Base-by-base conservation (phyloP, 306 rosid species). In the Ceratonia siliqua region DNA sequence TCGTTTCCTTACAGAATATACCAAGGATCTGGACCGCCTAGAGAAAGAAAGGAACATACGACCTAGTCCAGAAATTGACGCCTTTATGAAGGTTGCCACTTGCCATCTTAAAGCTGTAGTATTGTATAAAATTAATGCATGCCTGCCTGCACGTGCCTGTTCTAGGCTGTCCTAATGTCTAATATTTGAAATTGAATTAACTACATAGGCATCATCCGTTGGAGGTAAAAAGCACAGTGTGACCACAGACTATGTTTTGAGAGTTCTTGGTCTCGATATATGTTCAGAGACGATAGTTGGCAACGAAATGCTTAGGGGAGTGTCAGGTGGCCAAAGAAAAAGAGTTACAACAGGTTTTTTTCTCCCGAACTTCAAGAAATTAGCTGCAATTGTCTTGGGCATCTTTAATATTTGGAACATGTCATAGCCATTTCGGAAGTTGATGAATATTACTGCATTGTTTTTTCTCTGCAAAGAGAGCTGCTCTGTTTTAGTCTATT, bases 241-340 rank as follows among this genome's bases (percentile, higher is more conserved):
- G 24, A 73, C 81, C 64, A 93, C 98, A 14, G 97, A 93, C 65
- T 93, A 91, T 76, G 49, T 93, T 56, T 69, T 93, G 82, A 88
- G 82, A 86, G 89, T 91, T 30, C 94, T 93, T 18, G 98, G 98
- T 72, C 93, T 91, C 27, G 97, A 91, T 83, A 38, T 88, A 17
- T 91, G 97, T 72, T 83, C 97, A 14, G 97, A 93, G 62, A 93
- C 97, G 1, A 9, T 81, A 9, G 96, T 93, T 57, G 98, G 98
- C 5, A 93, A 58, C 69, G 98, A 93, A 28, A 93, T 93, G 97
- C 67, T 83, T 4, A 83, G 98, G 75, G 98, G 98, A 5, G 78
- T 91, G 38, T 93, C 98, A 9, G 98, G 98, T 59, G 98, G 98
- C 75, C 98, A 93, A 74, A 93, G 84, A 67, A 93, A 88, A 79